Conservation (phyloP, 2,329 filamentous ascomycete genomes). For the Ceratocystis cacaofunesta region DNA sequence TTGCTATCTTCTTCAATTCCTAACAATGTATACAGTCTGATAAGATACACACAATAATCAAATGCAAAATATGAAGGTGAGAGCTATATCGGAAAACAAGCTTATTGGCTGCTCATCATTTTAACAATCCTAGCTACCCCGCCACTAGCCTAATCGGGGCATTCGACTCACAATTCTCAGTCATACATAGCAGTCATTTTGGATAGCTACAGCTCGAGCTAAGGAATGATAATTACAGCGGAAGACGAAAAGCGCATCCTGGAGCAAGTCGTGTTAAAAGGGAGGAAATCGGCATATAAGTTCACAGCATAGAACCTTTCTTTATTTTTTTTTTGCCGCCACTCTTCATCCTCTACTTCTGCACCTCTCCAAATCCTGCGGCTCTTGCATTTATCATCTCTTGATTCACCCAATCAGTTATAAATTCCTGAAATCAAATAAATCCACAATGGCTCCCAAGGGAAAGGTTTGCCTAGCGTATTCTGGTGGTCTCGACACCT, state of each 20-base stretch:
- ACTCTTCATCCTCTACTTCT: background rate
- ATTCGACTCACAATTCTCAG: constrained; percentile 12
- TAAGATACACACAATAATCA: constrained; percentile 2
- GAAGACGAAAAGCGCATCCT: constrained; percentile 13
- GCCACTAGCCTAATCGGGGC: constrained; percentile 12
- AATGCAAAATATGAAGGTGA: background rate
- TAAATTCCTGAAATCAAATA: background rate
- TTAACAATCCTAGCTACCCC: constrained; percentile 13
- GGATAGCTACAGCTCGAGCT: background rate
- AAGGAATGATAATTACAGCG: background rate
- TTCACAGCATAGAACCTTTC: background rate
- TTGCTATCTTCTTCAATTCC: background rate
- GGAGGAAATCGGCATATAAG: background rate
- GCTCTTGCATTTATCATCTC: background rate
- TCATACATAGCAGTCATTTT: constrained; percentile 12
- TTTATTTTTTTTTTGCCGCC: background rate
- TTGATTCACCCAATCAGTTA: background rate
- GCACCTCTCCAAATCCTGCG: background rate
- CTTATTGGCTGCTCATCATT: constrained; percentile 2
- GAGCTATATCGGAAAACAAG: background rate
- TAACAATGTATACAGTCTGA: background rate
- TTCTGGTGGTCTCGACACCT: constrained; percentile 28
- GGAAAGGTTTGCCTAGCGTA: constrained; percentile 17
- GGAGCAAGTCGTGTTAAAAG: background rate
- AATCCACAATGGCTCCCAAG: constrained; percentile 14